Evolutionary conservation across 1,284 basidiomycete genomes (phyloP).

Genomic region (Schizophyllum commune): DNA sequence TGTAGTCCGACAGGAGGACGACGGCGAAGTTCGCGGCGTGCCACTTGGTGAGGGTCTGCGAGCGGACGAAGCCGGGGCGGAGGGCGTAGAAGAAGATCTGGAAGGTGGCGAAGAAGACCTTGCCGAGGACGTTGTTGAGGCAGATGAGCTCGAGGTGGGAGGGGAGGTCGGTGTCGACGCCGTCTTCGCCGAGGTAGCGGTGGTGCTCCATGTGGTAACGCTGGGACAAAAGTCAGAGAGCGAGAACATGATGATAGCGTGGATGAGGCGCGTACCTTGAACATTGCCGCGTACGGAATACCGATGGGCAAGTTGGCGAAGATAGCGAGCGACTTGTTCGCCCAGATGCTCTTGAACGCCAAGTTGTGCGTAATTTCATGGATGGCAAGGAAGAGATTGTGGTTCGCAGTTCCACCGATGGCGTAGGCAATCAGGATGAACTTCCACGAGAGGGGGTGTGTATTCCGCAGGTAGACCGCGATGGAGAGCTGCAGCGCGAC

Average conservation of each 20-base stretch:
- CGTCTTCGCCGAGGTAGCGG: constrained; percentile 93
- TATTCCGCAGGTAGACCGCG: constrained; percentile 61
- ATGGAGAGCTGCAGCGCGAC: constrained; percentile 68
- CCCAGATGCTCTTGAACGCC: constrained; percentile 77
- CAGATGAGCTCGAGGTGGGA: constrained; percentile 79
- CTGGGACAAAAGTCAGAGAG: constrained; percentile 23
- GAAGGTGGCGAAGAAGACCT: constrained; percentile 92
- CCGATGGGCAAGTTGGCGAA: constrained; percentile 91
- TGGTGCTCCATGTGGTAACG: constrained; percentile 94
- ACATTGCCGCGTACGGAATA: constrained; percentile 91
- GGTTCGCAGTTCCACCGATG: constrained; percentile 92
- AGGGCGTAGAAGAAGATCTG: constrained; percentile 92
- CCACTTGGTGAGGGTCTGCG: constrained; percentile 79
- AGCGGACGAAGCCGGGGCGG: constrained; percentile 89
- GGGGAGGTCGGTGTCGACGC: constrained; percentile 92
- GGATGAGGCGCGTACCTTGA: constrained; percentile 60
- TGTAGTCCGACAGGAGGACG: constrained; percentile 69
- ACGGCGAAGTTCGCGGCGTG: constrained; percentile 72
- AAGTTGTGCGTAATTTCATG: constrained; percentile 99
- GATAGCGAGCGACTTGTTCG: constrained; percentile 86
- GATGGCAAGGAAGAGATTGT: constrained; percentile 95
- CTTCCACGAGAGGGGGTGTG: constrained; percentile 57
- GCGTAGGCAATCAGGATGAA: constrained; percentile 80
- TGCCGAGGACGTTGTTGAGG: constrained; percentile 93
- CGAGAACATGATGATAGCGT: constrained; percentile 5